Conservation (phyloP, 179 eudicot genomes). For the Beta macrorhiza region DNA sequence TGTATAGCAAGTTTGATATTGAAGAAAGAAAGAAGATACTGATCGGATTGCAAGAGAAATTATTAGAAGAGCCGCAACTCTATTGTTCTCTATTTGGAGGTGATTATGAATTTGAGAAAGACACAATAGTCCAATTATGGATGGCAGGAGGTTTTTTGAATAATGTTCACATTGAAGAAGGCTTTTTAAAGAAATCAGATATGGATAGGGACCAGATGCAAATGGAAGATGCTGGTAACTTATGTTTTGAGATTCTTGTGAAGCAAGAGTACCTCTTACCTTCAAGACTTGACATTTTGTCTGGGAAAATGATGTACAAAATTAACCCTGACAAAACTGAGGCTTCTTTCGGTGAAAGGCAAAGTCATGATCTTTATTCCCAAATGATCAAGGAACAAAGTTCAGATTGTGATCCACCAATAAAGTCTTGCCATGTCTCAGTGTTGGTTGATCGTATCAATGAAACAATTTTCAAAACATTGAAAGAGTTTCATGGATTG, state of each 20-base stretch:
- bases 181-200: not conserved
- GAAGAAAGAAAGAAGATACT: too few species aligned
- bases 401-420: not conserved
- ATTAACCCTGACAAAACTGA: not conserved
- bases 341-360: not conserved
- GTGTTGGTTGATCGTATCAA: not conserved
- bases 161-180: not conserved
- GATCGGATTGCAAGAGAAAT: too few species aligned
- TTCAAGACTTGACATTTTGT: not conserved
- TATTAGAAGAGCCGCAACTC: not conserved
- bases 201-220: not conserved
- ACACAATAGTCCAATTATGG: conserved; percentile 6
- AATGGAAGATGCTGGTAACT: not conserved
- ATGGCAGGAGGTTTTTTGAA: not conserved
- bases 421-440: not conserved
- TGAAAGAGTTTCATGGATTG: not conserved
- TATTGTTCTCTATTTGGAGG: not conserved
- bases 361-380: not conserved
- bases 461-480: conserved; percentile 3
- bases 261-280: not conserved
- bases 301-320: not conserved
- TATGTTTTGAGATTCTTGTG: not conserved
- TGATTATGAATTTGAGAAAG: conserved; percentile 15
- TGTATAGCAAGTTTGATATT: too few species aligned
- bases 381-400: not conserved